Percentiles rank a stretch among this genome's conserved stretches.
Conservation (phyloP, 306 rosid species). For the Medicago ruthenica region DNA sequence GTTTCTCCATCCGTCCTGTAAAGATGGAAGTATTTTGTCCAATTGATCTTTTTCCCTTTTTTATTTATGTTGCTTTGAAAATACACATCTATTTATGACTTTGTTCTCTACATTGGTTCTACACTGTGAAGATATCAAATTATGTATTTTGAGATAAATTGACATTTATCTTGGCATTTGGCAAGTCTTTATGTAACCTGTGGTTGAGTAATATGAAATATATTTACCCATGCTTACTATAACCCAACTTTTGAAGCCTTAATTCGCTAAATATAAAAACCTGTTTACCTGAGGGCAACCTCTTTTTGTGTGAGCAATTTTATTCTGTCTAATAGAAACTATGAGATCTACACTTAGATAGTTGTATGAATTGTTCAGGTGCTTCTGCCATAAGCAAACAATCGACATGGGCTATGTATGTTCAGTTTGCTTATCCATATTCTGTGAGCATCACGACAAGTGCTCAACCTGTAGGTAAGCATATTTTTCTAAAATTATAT, state of each 20-base stretch:
- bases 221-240: conserved; percentile 13
- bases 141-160: conserved; percentile 10
- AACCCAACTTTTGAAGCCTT: conserved; percentile 28
- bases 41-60: conserved; percentile 5
- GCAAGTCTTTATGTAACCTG: conserved; percentile 1
- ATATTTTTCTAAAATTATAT: conserved; percentile 21
- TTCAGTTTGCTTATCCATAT: conserved; percentile 96
- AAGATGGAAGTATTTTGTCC: background rate
- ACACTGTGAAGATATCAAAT: conserved; percentile 8
- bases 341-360: conserved; percentile 11
- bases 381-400: conserved; percentile 98
- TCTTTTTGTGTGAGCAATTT: conserved; percentile 6
- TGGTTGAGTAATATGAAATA: conserved; percentile 5
- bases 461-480: conserved; percentile 99
- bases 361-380: conserved; percentile 67
- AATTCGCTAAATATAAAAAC: conserved; percentile 20
- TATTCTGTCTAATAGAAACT: conserved; percentile 31
- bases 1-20: conserved; percentile 16
- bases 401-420: conserved; percentile 96
- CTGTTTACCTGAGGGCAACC: background rate
- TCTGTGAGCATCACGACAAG: conserved; percentile 94
- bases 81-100: conserved; percentile 23
- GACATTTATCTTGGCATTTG: background rate
- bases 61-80: conserved; percentile 21
- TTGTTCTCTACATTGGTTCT: conserved; percentile 31